These are phyloP conservation scores for Neofusicoccum sp. DNA, from an alignment of 2,329 filamentous ascomycete genomes.

Conservation along the genomic window DNA sequence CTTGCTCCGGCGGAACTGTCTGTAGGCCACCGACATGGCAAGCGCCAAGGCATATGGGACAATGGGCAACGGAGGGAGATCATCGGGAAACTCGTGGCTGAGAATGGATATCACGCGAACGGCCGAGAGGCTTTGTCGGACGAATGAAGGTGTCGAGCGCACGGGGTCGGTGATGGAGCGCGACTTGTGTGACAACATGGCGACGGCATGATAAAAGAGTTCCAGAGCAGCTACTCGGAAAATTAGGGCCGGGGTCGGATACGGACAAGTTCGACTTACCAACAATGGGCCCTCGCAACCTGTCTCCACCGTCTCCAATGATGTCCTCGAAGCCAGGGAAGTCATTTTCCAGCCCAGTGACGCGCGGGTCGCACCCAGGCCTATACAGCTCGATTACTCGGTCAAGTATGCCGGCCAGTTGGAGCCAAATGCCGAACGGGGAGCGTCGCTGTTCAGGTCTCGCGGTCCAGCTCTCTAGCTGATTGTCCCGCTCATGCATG, in stretches of 20 bases:
- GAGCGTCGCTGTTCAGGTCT: conserved; percentile 45
- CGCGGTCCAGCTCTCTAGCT: conserved; percentile 41
- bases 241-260: not conserved
- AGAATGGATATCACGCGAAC: conserved; percentile 55
- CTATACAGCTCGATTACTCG: conserved; percentile 49
- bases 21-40: conserved; percentile 56
- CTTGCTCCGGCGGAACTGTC: conserved; percentile 54
- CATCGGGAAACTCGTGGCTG: conserved; percentile 44
- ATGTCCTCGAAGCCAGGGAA: conserved; percentile 48
- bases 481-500: conserved; percentile 49
- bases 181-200: conserved; percentile 56
- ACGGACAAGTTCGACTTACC: conserved; percentile 24
- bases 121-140: conserved; percentile 56
- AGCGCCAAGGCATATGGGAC: conserved; percentile 57
- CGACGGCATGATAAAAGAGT: conserved; percentile 57
- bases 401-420: conserved; percentile 45
- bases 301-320: conserved; percentile 40
- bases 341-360: conserved; percentile 48
- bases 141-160: conserved; percentile 50
- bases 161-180: conserved; percentile 44
- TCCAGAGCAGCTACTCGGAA: conserved; percentile 39
- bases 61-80: conserved; percentile 53
- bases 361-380: conserved; percentile 39
- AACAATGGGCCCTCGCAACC: conserved; percentile 36
- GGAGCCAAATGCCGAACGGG: conserved; percentile 49